These are phyloP conservation scores for Metarhizium anisopliae DNA, from an alignment of 2,329 filamentous ascomycete species.

Conservation along the genomic window DNA sequence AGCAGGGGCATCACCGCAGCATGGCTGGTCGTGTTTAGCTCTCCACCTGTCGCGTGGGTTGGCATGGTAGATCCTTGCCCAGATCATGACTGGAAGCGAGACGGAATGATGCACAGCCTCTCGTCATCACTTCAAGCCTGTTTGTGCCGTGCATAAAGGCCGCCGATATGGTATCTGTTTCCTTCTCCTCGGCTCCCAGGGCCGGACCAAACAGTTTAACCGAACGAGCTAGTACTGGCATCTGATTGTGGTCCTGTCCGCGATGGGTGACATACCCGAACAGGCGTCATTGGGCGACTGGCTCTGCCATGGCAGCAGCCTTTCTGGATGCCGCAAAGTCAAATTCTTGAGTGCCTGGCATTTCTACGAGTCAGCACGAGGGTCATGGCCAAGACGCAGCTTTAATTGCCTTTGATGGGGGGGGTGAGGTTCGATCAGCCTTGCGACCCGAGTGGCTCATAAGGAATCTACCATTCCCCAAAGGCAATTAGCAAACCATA, in stretches of 20 bases:
- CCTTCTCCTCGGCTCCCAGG: background rate
- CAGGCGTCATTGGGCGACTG: background rate
- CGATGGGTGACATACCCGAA: background rate
- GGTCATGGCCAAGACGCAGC: too few species aligned
- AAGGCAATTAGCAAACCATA: too few species aligned
- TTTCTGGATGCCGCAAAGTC: too few species aligned
- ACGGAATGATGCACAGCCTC: background rate
- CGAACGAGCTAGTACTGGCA: background rate
- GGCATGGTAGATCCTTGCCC: conserved; percentile 1
- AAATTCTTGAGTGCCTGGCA: too few species aligned
- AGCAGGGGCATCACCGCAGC: background rate
- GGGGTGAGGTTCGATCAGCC: too few species aligned
- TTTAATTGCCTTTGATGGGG: too few species aligned
- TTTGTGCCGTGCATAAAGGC: background rate
- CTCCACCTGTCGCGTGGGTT: conserved; percentile 4
- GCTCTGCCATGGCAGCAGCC: too few species aligned
- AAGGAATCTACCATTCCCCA: too few species aligned
- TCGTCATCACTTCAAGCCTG: background rate
- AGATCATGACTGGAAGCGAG: background rate
- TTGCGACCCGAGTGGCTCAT: too few species aligned
- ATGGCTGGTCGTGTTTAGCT: background rate
- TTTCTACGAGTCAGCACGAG: too few species aligned
- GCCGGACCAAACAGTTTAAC: background rate
- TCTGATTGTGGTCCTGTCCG: background rate
- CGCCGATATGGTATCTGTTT: background rate